Evolutionary conservation across 2,329 filamentous ascomycete species (phyloP), one percentile per base, ranked within the genome.

Genomic region (Arthrobotrys entomopaga): DNA sequence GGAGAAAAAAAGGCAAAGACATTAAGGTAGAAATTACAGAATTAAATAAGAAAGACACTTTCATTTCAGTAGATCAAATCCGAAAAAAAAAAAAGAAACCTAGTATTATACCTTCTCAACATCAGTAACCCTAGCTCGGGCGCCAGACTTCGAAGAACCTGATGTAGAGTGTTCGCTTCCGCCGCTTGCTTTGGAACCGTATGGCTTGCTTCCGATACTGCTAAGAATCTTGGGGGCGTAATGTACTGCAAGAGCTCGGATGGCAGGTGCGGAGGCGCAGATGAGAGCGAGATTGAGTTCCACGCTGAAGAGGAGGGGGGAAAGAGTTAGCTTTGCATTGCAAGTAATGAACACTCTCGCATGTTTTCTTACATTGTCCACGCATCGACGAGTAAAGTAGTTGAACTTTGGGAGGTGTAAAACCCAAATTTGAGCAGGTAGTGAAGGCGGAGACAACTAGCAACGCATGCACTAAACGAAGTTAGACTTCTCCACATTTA

Each of bases 251-350:
- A 75, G 22, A 1, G 71, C 71, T 56, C 71, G 43, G 42, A 75
- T 54, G 11, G 71, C 71, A 2, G 71, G 71, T 4, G 71, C 65
- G 0, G 65, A 75, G 7, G 71, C 29, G 19, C 71, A 75, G 49
- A 75, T 69, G 3, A 75, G 42, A 11, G 71, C 53, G 10, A 75
- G 71, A 34, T 75, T 70, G 26, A 75, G 49, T 22, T 75, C 71
- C 6, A 49, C 46, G 24, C 71, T 75, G 56, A 34, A 46, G 29
- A 26, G 7, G 24, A 34, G 10, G 7, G 10, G 10, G 10, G 10
- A 3, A 34, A 34, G 10, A 34, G 10, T 34, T 34, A 34, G 29
- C 29, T 34, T 34, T 34, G 29, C 29, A 34, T 10, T 26, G 24
- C 24, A 7, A 34, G 29, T 34, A 1, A 34, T 7, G 1, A 10